These are phyloP conservation scores for Lipomyces spencermartinsiae DNA, from an alignment of 805 yeast species.

Conservation along the genomic window DNA sequence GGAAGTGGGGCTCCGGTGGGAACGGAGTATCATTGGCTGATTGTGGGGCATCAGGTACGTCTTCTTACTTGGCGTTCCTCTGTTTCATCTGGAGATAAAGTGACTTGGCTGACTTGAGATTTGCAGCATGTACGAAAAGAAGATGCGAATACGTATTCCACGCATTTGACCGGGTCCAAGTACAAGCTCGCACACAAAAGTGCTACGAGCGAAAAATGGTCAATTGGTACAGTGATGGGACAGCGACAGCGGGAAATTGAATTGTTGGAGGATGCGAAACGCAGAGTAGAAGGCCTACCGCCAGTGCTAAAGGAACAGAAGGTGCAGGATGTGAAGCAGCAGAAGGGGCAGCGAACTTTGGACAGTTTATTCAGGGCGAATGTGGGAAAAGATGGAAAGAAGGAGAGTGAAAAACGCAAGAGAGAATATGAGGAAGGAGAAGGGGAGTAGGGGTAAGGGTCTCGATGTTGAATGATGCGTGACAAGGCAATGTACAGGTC, in stretches of 20 bases:
- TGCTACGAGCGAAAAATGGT: conserved; percentile 7
- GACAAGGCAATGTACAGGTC: background rate
- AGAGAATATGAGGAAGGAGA: background rate
- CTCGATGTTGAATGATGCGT: background rate
- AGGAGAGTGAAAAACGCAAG: background rate
- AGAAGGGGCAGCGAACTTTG: conserved; percentile 7
- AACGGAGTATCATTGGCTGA: conserved; percentile 6
- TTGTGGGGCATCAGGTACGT: conserved; percentile 7
- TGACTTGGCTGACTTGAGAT: background rate
- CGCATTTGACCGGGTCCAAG: conserved; percentile 5
- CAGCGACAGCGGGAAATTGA: conserved; percentile 9
- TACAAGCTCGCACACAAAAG: conserved; percentile 10
- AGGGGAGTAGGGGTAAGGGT: background rate
- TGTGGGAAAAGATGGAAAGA: background rate
- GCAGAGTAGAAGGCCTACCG: conserved; percentile 2
- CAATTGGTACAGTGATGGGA: conserved; percentile 7
- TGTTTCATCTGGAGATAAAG: background rate
- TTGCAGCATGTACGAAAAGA: conserved; percentile 8
- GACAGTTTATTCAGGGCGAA: background rate
- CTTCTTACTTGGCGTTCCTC: background rate
- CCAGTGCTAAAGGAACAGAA: conserved; percentile 6
- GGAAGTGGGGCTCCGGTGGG: conserved; percentile 4
- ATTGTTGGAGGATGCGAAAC: conserved; percentile 7
- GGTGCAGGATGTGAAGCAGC: conserved; percentile 3
- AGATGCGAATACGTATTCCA: conserved; percentile 6